Evolutionary conservation across 257 asterid genomes (phyloP).

Genomic region (Jacaranda mimosifolia): DNA sequence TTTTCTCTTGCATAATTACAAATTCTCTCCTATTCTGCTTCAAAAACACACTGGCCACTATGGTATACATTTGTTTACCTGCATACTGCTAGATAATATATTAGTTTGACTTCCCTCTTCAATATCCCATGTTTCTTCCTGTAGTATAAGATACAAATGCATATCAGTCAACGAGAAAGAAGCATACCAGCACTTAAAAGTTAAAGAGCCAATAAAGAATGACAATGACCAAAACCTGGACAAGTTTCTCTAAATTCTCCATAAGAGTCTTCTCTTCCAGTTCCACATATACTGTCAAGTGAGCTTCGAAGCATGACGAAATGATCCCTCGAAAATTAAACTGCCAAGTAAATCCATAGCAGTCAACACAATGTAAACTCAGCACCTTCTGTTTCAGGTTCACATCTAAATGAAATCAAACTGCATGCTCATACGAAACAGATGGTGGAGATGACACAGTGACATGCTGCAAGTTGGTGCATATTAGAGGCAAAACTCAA

Average conservation of each 20-base stretch:
- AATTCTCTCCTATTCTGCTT: background rate
- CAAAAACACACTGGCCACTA: constrained; percentile 2
- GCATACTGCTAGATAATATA: constrained; percentile 95
- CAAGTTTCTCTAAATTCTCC: constrained; percentile 96
- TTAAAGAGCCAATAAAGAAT: background rate
- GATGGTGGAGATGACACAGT: background rate
- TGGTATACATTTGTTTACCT: constrained; percentile 53
- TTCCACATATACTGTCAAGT: constrained; percentile 88
- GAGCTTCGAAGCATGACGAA: constrained; percentile 98
- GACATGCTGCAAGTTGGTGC: background rate
- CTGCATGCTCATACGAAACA: background rate
- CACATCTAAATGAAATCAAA: constrained; percentile 28
- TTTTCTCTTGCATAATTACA: too few relatives aligned
- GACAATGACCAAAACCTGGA: constrained; percentile 66
- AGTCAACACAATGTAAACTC: constrained; percentile 32
- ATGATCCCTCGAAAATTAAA: constrained; percentile 93
- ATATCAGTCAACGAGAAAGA: constrained; percentile 13
- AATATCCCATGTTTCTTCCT: constrained; percentile 98
- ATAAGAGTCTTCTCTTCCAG: constrained; percentile 97
- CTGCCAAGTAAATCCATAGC: constrained; percentile 60
- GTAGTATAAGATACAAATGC: constrained; percentile 41
- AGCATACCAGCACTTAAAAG: background rate
- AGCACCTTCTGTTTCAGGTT: constrained; percentile 28
- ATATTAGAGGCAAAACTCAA: constrained; percentile 7
- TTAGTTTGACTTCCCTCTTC: constrained; percentile 97